Evolutionary conservation across 345 rosid genomes (phyloP), one percentile per base, ranked within the genome.

Genomic region (Acer campestre): DNA sequence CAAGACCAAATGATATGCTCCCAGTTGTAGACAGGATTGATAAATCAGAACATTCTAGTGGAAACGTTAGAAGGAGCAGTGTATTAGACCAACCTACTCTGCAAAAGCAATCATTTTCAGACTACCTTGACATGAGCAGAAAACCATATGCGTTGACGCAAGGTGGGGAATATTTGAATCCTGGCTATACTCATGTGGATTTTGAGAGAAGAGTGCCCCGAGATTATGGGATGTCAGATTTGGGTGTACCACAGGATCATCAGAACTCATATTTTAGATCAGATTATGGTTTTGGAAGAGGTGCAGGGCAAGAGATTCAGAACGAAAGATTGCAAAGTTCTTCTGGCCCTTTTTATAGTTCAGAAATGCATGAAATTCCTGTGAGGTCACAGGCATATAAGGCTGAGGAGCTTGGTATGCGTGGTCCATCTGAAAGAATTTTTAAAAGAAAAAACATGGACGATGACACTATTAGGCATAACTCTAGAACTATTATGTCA

Each of bases 271-370:
- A 85, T 81, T 63, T 78, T 58, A 84, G 87, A 75, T 70, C 85
- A 53, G 79, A 83, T 82, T 71, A 79, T 77, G 85, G 79, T 81
- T 83, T 81, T 78, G 85, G 81, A 68, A 80, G 86, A 83, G 83
- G 76, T 53, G 80, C 83, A 40, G 84, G 81, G 49, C 84, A 85
- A 65, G 79, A 67, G 67, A 72, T 68, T 84, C 87, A 38, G 66
- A 77, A 75, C 38, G 86, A 82, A 72, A 82, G 77, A 73, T 73
- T 81, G 77, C 77, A 73, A 55, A 70, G 68, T 76, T 64, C 82
- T 61, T 70, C 78, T 49, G 59, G 74, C 72, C 67, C 76, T 17
- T 66, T 64, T 49, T 82, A 82, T 78, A 84, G 79, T 56, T 25
- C 79, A 67, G 86, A 80, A 70, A 73, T 56, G 59, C 75, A 68